phyloP scores from a whole-genome alignment of 2,329 filamentous ascomycete genomes.

The Ophiostoma sp. region DNA sequence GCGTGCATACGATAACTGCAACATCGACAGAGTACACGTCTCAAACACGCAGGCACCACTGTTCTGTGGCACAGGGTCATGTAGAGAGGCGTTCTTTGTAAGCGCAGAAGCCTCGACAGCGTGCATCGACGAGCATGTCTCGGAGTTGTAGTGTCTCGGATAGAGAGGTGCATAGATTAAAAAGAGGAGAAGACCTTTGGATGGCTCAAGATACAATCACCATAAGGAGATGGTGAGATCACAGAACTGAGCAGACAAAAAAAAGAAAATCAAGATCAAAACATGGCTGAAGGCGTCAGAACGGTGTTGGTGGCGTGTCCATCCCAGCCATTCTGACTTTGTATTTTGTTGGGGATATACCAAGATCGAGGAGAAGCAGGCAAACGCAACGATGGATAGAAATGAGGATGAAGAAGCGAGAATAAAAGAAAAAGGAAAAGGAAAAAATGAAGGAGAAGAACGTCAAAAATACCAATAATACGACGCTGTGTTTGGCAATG shows the following conservation, averaged over 20 bases:
- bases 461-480: not conserved
- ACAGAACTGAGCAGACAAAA: not conserved
- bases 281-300: not conserved
- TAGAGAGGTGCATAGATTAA: not conserved
- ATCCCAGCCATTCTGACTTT: not conserved
- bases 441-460: not conserved
- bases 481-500: not conserved
- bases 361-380: not conserved
- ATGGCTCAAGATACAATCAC: not conserved
- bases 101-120: not conserved
- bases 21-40: not conserved
- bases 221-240: not conserved
- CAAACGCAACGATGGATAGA: not conserved
- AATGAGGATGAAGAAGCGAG: not conserved
- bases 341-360: not conserved
- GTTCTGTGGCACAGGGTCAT: not conserved
- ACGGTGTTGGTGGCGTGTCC: not conserved
- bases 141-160: not conserved
- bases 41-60: constrained; percentile 8
- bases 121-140: constrained; percentile 12
- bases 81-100: not conserved
- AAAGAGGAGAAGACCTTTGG: not conserved
- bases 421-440: not conserved
- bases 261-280: not conserved
- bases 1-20: constrained; percentile 3